Base-by-base conservation (phyloP, 306 rosid genomes). In the Senna siamea region DNA sequence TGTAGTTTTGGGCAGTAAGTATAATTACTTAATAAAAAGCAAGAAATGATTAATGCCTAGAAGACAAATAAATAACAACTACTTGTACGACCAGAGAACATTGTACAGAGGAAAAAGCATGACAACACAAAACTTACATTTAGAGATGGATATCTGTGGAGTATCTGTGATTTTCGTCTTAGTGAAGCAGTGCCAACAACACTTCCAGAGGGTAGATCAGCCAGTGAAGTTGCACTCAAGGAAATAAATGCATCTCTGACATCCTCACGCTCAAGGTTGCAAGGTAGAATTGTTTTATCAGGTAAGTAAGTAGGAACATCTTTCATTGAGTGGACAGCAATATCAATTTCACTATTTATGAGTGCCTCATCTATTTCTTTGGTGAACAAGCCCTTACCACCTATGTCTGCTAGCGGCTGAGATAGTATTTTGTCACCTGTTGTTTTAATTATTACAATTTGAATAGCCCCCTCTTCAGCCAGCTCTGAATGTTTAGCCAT, bases 361-460 rank as follows among this genome's bases (percentile, higher is more conserved):
- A 90, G 94, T 15, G 98, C 98, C 73, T 90, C 95, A 0, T 93
- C 98, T 20, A 90, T 93, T 77, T 93, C 98, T 80, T 93, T 93
- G 8, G 98, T 93, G 82, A 93, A 90, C 74, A 93, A 61, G 17
- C 98, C 96, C 86, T 93, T 93, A 61, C 98, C 95, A 30, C 98
- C 95, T 3, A 93, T 93, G 82, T 93, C 96, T 1, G 96, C 98
- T 18, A 93, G 89, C 9, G 96, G 95, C 50, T 93, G 98, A 7
- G 88, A 79, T 2, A 81, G 85, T 44, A 93, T 90, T 60, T 87
- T 93, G 73, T 93, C 98, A 53, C 98, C 98, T 0, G 98, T 93
- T 34, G 98, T 93, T 77, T 93, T 90, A 44, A 90, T 93, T 50
- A 90, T 76, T 2, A 90, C 83, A 52, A 93, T 90, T 78, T 93